These are phyloP conservation scores for Phaeosphaeriaceae sp. DNA, from an alignment of 2,329 filamentous ascomycete genomes.

Conservation along the genomic window DNA sequence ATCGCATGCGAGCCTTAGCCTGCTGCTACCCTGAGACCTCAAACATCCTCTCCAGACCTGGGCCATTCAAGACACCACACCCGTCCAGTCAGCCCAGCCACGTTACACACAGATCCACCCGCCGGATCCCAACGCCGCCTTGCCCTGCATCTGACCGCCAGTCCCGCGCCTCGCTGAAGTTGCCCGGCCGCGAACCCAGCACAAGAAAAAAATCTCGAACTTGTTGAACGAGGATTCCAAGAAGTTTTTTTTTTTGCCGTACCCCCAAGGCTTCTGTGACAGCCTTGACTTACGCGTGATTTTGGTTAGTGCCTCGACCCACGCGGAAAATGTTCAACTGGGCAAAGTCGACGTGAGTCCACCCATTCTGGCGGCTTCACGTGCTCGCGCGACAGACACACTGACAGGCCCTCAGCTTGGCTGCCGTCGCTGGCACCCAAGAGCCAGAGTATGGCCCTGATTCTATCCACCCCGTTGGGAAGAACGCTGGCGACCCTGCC, in stretches of 20 bases:
- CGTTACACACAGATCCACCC: conserved; percentile 12
- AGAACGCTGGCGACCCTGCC: conserved; percentile 78
- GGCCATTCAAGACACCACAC: neutral
- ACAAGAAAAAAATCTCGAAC: conserved; percentile 20
- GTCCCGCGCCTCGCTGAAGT: conserved; percentile 20
- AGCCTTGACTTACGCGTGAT: conserved; percentile 31
- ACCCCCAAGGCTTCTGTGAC: conserved; percentile 26
- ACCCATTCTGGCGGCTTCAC: conserved; percentile 18
- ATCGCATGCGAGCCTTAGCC: conserved; percentile 5
- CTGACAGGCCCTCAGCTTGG: conserved; percentile 55
- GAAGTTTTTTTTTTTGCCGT: conserved; percentile 39
- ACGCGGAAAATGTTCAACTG: conserved; percentile 79
- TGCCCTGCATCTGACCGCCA: conserved; percentile 10
- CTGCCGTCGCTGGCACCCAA: conserved; percentile 89
- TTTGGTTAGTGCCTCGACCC: conserved; percentile 40
- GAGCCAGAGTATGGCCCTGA: conserved; percentile 93
- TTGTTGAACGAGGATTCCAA: conserved; percentile 35
- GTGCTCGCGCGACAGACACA: conserved; percentile 22
- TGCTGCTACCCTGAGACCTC: neutral
- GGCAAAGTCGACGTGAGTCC: conserved; percentile 86
- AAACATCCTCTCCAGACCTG: neutral
- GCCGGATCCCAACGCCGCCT: conserved; percentile 9
- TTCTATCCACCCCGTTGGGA: conserved; percentile 84
- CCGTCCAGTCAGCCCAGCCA: conserved; percentile 3
- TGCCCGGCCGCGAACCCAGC: conserved; percentile 31